Evolutionary conservation across 1,139 yeast genomes (phyloP).

Genomic region (Protomyces pachydermus): DNA sequence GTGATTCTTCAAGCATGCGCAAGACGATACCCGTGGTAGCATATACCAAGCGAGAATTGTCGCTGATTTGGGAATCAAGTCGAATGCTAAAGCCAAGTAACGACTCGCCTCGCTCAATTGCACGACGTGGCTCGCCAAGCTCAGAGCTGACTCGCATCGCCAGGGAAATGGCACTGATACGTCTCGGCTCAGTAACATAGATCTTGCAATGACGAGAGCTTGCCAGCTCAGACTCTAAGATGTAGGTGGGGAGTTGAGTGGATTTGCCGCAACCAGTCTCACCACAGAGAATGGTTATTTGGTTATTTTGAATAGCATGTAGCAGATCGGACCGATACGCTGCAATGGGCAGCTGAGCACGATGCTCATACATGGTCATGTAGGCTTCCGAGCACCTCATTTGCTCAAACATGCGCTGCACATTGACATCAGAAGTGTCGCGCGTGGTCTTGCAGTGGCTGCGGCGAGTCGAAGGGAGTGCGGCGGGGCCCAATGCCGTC

Average conservation of each 20-base stretch:
- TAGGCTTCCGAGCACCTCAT: conserved; percentile 5
- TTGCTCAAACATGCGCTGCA: background rate
- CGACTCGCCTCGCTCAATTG: conserved; percentile 55
- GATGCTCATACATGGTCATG: conserved; percentile 8
- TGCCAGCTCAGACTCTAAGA: conserved; percentile 62
- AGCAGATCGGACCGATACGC: conserved; percentile 7
- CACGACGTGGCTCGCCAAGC: conserved; percentile 33
- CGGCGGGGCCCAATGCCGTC: background rate
- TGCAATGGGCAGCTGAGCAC: conserved; percentile 14
- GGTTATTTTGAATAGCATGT: conserved; percentile 41
- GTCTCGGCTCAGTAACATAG: conserved; percentile 70
- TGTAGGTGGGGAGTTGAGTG: conserved; percentile 54
- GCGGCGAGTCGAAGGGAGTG: background rate
- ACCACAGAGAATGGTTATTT: conserved; percentile 86
- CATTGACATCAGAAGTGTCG: background rate
- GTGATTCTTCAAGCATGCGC: conserved; percentile 50
- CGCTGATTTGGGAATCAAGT: conserved; percentile 67
- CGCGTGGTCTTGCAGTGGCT: background rate
- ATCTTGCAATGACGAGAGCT: conserved; percentile 49
- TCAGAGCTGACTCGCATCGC: conserved; percentile 67
- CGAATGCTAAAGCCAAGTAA: conserved; percentile 78
- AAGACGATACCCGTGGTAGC: conserved; percentile 78
- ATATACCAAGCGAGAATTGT: conserved; percentile 61
- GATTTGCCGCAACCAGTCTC: conserved; percentile 99
- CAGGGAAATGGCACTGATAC: conserved; percentile 68